These are phyloP conservation scores for Cyamopsis tetragonoloba DNA, from an alignment of 306 rosid species.

Conservation along the genomic window DNA sequence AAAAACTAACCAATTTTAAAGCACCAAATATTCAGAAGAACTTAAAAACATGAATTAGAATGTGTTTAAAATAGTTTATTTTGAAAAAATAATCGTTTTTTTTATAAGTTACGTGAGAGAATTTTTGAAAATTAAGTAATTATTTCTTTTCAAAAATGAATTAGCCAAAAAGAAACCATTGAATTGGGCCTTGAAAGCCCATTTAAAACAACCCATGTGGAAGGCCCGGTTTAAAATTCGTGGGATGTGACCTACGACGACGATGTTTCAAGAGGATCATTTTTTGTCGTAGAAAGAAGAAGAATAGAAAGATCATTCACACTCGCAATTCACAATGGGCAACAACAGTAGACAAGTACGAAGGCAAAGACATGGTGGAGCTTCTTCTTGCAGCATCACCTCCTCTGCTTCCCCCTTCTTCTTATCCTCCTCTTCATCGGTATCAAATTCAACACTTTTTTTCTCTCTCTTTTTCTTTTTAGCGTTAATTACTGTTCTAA, in stretches of 20 bases:
- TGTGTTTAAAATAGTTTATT: no score
- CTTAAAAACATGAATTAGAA: no score
- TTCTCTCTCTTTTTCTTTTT: background rate
- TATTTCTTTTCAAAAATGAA: no score
- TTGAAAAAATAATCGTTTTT: no score
- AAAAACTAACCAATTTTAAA: no score
- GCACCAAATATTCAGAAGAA: no score
- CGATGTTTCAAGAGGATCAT: slow-evolving; percentile 31
- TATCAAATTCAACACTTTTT: slow-evolving; percentile 4
- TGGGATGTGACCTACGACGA: slow-evolving; percentile 22
- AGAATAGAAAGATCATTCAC: slow-evolving; percentile 10
- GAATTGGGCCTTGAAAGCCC: slow-evolving; percentile 7
- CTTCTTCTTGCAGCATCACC: slow-evolving; percentile 49
- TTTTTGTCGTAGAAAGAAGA: background rate
- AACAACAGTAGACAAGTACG: slow-evolving; percentile 22
- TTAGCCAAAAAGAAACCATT: no score
- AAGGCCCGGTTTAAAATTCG: slow-evolving; percentile 21
- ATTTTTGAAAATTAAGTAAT: no score
- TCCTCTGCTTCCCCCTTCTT: slow-evolving; percentile 34
- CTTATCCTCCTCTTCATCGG: slow-evolving; percentile 49
- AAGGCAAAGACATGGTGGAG: slow-evolving; percentile 49
- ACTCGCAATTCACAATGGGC: slow-evolving; percentile 29
- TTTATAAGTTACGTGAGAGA: no score
- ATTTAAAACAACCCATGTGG: background rate
- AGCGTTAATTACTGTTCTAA: background rate